Evolutionary conservation across 2,329 filamentous ascomycete genomes (phyloP).

Genomic region (Colletotrichum sp.): DNA sequence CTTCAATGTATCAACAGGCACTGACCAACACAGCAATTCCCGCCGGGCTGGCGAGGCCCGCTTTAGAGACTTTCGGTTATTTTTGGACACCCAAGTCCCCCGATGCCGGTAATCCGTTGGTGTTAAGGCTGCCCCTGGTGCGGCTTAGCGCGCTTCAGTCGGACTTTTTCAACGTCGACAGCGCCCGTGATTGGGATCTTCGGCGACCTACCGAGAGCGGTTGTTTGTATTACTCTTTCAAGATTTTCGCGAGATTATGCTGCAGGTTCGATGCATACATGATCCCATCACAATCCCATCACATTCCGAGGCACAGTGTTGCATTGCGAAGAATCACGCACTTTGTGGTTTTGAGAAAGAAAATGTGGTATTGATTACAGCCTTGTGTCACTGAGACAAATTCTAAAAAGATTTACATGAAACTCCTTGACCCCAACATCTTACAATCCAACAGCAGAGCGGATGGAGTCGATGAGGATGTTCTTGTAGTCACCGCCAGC

Average conservation of each 20-base stretch:
- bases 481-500: constrained; percentile 15
- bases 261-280: background rate
- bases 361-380: background rate
- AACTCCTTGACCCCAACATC: background rate
- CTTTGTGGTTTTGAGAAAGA: background rate
- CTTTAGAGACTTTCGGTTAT: background rate
- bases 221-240: background rate
- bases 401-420: background rate
- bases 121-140: background rate
- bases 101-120: background rate
- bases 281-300: background rate
- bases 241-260: background rate
- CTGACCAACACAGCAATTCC: background rate
- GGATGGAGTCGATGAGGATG: constrained; percentile 12
- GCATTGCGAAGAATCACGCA: background rate
- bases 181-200: background rate
- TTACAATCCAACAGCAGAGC: constrained; percentile 11
- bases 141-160: background rate
- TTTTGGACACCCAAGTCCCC: background rate
- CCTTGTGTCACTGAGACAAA: background rate
- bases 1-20: background rate
- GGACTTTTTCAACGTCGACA: background rate
- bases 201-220: background rate
- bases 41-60: background rate
- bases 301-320: background rate